phyloP scores from a whole-genome alignment of 257 asterid species.

The Jacaranda mimosifolia region DNA sequence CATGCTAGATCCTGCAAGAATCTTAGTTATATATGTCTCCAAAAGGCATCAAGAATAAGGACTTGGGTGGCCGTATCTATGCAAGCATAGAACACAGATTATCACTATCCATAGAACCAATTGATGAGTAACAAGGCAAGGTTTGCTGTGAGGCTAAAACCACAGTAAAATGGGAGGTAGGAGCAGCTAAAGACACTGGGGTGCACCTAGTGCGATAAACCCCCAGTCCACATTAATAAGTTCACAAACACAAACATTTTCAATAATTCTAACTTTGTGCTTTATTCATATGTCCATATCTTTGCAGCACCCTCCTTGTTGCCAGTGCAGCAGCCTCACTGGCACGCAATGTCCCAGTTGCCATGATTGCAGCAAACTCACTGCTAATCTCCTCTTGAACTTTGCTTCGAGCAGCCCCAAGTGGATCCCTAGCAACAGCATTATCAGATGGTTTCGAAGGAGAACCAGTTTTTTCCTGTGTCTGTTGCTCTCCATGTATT shows the following conservation, averaged over 20 bases:
- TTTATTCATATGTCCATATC: constrained; percentile 63
- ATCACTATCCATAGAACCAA: background rate
- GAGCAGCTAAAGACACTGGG: background rate
- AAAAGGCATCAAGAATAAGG: no score
- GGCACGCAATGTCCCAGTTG: constrained; percentile 84
- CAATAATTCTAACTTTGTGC: constrained; percentile 57
- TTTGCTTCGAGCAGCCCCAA: constrained; percentile 79
- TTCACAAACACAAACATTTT: background rate
- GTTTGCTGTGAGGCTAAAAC: background rate
- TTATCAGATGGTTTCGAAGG: constrained; percentile 35
- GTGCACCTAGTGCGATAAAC: background rate
- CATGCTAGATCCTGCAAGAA: no score
- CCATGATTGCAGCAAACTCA: constrained; percentile 94
- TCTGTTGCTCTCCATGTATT: constrained; percentile 19
- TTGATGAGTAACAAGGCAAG: background rate
- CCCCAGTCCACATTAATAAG: background rate
- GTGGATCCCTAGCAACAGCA: constrained; percentile 55
- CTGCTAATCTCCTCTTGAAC: constrained; percentile 83
- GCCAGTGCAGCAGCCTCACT: constrained; percentile 98
- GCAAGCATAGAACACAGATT: background rate
- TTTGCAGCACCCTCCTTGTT: constrained; percentile 85
- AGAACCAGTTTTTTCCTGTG: background rate
- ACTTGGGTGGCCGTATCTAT: no score
- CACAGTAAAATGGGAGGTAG: background rate
- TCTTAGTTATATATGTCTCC: no score